Evolutionary conservation across 257 asterid genomes (phyloP), one percentile per base, ranked within the genome.

Genomic region (Petunia axillaris): DNA sequence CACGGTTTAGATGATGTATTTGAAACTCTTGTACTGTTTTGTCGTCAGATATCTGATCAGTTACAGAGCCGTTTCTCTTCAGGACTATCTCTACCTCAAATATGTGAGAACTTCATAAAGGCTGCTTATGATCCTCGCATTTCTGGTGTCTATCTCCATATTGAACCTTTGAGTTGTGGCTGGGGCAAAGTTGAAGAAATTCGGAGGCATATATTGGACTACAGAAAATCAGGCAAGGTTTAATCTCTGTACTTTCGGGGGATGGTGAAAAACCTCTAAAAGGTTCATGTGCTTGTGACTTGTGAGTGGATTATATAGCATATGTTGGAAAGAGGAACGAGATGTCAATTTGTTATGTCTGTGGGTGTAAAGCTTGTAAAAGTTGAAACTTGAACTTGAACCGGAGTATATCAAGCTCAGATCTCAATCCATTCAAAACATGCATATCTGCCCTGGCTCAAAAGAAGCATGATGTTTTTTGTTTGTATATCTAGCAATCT

Each of bases 181-280:
- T 95, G 99, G 99, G 99, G 97, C 13, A 95, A 93, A 85, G 96
- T 89, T 81, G 99, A 95, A 89, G 99, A 95, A 86, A 93, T 95
- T 80, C 89, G 91, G 80, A 91, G 99, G 89, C 98, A 95, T 78
- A 64, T 95, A n/a, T 74, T 90, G 84, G 95, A 92, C 86, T 95
- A 91, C 80, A 93, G 85, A 86, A 95, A 95, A 90, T 95, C 99
- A 90, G 99, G 99, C 91, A 67, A 79, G 75, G 75, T 1, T 40
- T 48, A 8, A 13, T 63, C 46, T 4, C 50, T 60, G 6, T 50
- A 50, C 10, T 50, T 71, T 11, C 48, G 36, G 35, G 77, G 36
- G 50, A 35, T 73, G 77, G 46, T 50, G 62, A 73, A 35, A 25
- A 25, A 73, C 13, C 46, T 0, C 0, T 48, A 50, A 35, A 71